These are phyloP conservation scores for Akanthomyces dipterigenus DNA, from an alignment of 2,329 filamentous ascomycete species.

Conservation along the genomic window DNA sequence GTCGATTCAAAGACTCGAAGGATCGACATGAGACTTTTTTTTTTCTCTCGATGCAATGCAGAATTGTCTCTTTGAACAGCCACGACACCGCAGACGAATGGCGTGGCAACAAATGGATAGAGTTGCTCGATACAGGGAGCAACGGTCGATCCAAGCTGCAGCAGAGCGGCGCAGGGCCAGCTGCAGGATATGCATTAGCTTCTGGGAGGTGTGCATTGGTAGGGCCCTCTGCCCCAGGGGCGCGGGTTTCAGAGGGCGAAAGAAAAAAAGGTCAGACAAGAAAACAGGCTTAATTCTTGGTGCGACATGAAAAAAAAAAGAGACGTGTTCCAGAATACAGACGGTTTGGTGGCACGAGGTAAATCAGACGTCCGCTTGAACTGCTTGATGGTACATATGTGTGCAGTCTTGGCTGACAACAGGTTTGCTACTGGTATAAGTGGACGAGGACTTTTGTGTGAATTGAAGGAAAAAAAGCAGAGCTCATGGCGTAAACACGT, in stretches of 20 bases:
- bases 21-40: background rate
- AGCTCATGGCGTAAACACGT: too few species aligned
- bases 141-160: slow-evolving; percentile 6
- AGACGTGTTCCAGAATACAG: background rate
- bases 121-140: slow-evolving; percentile 5
- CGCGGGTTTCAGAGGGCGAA: background rate
- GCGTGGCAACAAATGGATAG: background rate
- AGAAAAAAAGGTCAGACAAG: background rate
- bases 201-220: background rate
- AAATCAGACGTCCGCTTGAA: background rate
- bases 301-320: background rate
- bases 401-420: background rate
- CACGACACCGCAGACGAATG: background rate
- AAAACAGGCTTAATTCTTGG: background rate
- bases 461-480: too few species aligned
- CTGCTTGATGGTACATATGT: background rate
- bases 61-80: background rate
- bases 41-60: background rate
- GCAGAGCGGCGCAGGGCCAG: background rate
- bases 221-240: background rate
- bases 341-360: background rate
- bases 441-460: too few species aligned
- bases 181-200: slow-evolving; percentile 4
- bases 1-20: background rate
- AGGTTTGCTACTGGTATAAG: too few species aligned